A percentile compares a stretch with the other conserved stretches of the same genome.
These are phyloP conservation scores for Melaleuca alternifolia DNA, from an alignment of 345 rosid genomes.

Conservation along the genomic window DNA sequence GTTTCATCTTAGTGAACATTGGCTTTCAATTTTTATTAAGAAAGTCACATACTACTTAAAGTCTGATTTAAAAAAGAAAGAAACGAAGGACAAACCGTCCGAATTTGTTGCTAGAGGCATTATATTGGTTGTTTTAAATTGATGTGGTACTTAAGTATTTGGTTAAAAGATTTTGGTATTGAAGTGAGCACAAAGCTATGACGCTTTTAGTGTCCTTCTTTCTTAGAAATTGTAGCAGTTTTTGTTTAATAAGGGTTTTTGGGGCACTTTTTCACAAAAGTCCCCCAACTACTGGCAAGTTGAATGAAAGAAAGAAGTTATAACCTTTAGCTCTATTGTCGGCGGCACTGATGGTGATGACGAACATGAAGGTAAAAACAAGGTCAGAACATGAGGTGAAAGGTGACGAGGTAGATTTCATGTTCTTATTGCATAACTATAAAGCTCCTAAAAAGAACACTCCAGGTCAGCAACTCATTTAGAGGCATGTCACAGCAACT, in stretches of 20 bases:
- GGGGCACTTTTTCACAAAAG: background rate
- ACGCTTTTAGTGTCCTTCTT: background rate
- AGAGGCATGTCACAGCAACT: no score
- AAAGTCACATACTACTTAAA: background rate
- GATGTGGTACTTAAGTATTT: background rate
- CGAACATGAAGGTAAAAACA: constrained; percentile 72
- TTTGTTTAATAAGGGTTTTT: background rate
- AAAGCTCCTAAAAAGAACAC: no score
- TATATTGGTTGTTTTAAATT: background rate
- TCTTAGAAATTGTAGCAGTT: background rate
- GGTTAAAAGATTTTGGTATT: no score
- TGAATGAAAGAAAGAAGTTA: background rate
- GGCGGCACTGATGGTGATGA: constrained; percentile 68
- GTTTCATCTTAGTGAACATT: background rate
- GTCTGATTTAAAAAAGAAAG: background rate
- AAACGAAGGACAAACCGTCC: background rate
- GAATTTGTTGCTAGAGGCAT: no score
- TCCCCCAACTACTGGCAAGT: no score
- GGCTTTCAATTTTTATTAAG: background rate
- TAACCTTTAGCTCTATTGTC: constrained; percentile 74
- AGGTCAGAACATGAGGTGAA: no score
- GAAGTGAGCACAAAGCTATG: background rate
- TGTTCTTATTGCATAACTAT: no score
- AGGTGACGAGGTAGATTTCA: no score
- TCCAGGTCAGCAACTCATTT: no score